phyloP scores from a whole-genome alignment of 306 rosid genomes.

The Crotalaria pallida region DNA sequence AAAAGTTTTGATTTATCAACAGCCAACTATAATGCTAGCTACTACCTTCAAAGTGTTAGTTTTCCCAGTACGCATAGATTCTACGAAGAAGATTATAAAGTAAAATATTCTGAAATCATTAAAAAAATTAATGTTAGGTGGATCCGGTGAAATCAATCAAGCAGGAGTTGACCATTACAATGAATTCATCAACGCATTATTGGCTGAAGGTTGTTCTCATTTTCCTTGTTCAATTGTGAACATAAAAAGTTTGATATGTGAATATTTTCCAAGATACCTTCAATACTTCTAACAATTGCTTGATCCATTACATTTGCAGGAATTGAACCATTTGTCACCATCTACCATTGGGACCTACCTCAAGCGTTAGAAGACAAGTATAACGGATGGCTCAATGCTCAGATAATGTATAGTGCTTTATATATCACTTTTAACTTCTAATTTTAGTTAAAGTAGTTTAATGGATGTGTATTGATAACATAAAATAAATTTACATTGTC shows the following conservation, averaged over 20 bases:
- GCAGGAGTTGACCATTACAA: slow-evolving; percentile 84
- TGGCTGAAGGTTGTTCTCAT: slow-evolving; percentile 57
- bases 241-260: not conserved
- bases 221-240: not conserved
- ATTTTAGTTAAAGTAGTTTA: too few species aligned
- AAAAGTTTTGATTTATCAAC: not conserved
- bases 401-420: slow-evolving; percentile 49
- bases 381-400: slow-evolving; percentile 74
- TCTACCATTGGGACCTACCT: slow-evolving; percentile 97
- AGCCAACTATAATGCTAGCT: not conserved
- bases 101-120: not conserved
- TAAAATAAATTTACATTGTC: too few species aligned
- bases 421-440: not conserved
- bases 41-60: not conserved
- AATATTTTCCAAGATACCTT: not conserved
- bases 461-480: too few species aligned
- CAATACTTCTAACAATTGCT: slow-evolving; percentile 1
- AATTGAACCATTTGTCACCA: slow-evolving; percentile 82
- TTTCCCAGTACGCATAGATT: not conserved
- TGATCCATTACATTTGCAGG: slow-evolving; percentile 36
- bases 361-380: slow-evolving; percentile 84
- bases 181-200: slow-evolving; percentile 66
- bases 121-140: slow-evolving; percentile 45
- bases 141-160: slow-evolving; percentile 66
- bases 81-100: not conserved